Percentiles rank a stretch among this genome's conserved stretches.
Evolutionary conservation across 306 rosid genomes (phyloP).

Genomic region (Cucumis sativus): Cucumber_9930_V3 NC_026657.2:7348001-7348500

Average conservation of each 20-base stretch:
- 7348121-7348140: neutral
- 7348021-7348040: too few species aligned
- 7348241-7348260: slow-evolving; percentile 50
- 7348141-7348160: neutral
- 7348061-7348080: too few species aligned
- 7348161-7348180: neutral
- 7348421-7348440: slow-evolving; percentile 34
- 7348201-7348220: slow-evolving; percentile 60
- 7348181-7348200: slow-evolving; percentile 26
- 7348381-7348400: slow-evolving; percentile 10
- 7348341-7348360: slow-evolving; percentile 11
- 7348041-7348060: too few species aligned
- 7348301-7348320: slow-evolving; percentile 11
- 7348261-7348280: slow-evolving; percentile 31
- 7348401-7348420: slow-evolving; percentile 26
- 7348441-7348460: slow-evolving; percentile 52
- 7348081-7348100: neutral
- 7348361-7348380: slow-evolving; percentile 13
- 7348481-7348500: slow-evolving; percentile 59
- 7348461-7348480: slow-evolving; percentile 45
- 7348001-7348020: neutral
- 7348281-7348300: slow-evolving; percentile 18
- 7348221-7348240: slow-evolving; percentile 45
- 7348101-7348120: neutral
- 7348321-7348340: slow-evolving; percentile 8